Base-by-base conservation (phyloP, 1,284 basidiomycete species). In the Macrocystidia cucumis region DNA sequence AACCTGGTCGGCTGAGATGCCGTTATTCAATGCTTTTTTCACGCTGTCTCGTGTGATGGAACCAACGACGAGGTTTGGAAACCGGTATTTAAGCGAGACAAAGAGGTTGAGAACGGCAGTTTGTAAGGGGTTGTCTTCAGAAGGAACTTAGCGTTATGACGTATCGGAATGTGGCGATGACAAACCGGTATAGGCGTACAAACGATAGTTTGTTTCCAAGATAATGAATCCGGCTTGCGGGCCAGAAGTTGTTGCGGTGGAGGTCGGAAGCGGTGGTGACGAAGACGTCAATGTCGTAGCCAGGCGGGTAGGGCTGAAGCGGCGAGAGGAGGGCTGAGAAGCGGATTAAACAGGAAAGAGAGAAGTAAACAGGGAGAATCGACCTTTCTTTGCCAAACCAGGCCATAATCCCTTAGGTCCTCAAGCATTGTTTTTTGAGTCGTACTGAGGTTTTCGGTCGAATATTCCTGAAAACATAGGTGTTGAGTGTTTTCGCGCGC, bases 91-190 rank as follows among this genome's bases (percentile, higher is more conserved):
- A 55, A 98, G 71, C 12, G 84, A 78, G 26, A 96, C 81, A 53
- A 98, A 99, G 9, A 98, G 72, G 52, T 95, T 96, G 20, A 99
- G 66, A 27, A 99, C 91, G 6, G 95, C 91, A 32, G 93, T 98
- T 57, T 97, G 92, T 9, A 99, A 69, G 19, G 92, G 87, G 57
- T 98, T 98, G 45, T 90, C 89, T 91, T n/a, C n/a, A n/a, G 32
- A 32, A 41, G 37, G 47, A 35, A 32, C 41, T 43, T 24, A 45
- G 37, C 18, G 32, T 31, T 32, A 29, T 13, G 36, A 29, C 34
- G 32, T 25, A 29, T 32, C 8, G 23, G 32, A 35, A 40, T 16
- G 21, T 13, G 5, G 17, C 34, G 27, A 13, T 19, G 32, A 21
- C 63, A 45, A 59, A 91, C 90, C 85, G 24, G 96, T 99, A 59